phyloP scores from a whole-genome alignment of 768 basidiomycete species.

The Pisolithus sp. region DNA sequence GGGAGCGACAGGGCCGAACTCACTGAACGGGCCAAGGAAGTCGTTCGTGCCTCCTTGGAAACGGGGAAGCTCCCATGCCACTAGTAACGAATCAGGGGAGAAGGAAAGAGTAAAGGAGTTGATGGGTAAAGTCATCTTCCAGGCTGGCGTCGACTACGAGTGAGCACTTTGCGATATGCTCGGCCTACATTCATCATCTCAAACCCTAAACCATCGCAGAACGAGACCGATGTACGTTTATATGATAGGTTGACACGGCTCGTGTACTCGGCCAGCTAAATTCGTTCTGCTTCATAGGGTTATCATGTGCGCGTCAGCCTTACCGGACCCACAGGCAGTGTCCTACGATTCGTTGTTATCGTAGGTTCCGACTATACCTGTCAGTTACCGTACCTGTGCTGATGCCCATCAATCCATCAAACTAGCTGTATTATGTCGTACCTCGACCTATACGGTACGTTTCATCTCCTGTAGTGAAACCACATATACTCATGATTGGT shows the following conservation, averaged over 20 bases:
- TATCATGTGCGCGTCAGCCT: slow-evolving; percentile 72
- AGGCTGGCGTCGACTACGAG: slow-evolving; percentile 89
- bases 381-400: not conserved
- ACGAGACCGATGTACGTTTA: slow-evolving; percentile 77
- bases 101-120: slow-evolving; percentile 53
- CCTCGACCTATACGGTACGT: slow-evolving; percentile 71
- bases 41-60: slow-evolving; percentile 53
- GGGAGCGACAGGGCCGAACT: slow-evolving; percentile 13
- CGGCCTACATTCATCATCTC: slow-evolving; percentile 8
- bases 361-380: slow-evolving; percentile 38
- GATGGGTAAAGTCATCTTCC: slow-evolving; percentile 70
- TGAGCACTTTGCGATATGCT: slow-evolving; percentile 31
- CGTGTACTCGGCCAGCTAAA: slow-evolving; percentile 5
- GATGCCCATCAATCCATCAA: slow-evolving; percentile 3
- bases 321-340: slow-evolving; percentile 73
- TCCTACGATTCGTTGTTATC: slow-evolving; percentile 71
- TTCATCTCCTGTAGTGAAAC: not conserved
- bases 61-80: slow-evolving; percentile 24
- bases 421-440: slow-evolving; percentile 69
- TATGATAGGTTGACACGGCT: not conserved
- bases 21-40: slow-evolving; percentile 27
- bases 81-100: slow-evolving; percentile 21
- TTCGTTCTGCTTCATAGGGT: slow-evolving; percentile 46
- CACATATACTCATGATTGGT: slow-evolving; percentile 3
- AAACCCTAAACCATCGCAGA: slow-evolving; percentile 33